Evolutionary conservation across 495 filamentous ascomycete species (phyloP), one percentile per base, ranked within the genome.

Genomic region (Filosporella fistucella): DNA sequence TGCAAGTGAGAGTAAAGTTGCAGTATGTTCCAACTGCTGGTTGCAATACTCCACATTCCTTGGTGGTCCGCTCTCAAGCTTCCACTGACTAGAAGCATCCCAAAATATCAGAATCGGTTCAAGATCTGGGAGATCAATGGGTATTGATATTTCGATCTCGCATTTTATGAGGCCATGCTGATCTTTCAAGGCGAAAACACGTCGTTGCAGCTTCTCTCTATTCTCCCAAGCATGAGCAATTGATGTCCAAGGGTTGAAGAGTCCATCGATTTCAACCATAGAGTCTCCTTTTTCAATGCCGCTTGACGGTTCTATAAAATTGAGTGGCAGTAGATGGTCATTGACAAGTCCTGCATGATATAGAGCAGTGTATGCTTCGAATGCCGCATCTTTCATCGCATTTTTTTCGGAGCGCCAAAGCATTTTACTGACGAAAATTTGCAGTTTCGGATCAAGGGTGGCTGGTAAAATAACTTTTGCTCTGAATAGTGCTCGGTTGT

Each of bases 331-430:
- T 8, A 51, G 47, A 17, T 51, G 38, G 25, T 94, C 76, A 40
- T 90, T 88, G 18, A 96, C 64, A 20, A 94, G 67, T 0, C 84
- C 83, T 35, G 76, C 47, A 8, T 38, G 9, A 23, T 44, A 80
- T 1, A 97, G 69, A 4, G 71, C 71, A 14, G 73, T 64, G 57
- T 90, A 95, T 13, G 89, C 85, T 55, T 88, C 76, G 45, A 95
- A 91, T 1, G 88, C 87, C 2, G 88, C 84, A 56, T 96, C 91
- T 49, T 83, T 86, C 52, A 68, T 78, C 6, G 91, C 91, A 32
- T 72, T 79, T 24, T 72, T 77, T 59, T 95, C 88, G 1, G 82
- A 85, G 3, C 51, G 56, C 88, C 89, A 96, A 38, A 59, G 49
- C 3, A 52, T 48, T 6, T 55, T 60, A 30, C 87, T 79, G 24